Percentiles rank a stretch among this genome's conserved stretches.
These are phyloP conservation scores for Arthonia radiata DNA, from an alignment of 495 filamentous ascomycete species.

Conservation along the genomic window DNA sequence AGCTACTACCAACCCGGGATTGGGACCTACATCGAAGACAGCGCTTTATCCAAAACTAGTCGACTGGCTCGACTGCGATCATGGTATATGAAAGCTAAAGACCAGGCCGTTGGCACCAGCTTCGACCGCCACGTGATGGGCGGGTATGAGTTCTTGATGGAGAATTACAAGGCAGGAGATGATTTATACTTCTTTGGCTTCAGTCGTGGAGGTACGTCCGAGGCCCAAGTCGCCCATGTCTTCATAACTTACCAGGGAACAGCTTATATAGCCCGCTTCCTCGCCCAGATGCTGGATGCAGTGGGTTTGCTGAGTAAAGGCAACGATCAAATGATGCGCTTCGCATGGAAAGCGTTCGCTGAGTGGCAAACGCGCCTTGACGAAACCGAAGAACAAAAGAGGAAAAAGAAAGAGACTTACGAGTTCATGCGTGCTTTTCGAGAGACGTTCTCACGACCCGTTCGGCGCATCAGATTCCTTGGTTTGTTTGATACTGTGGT, in stretches of 20 bases:
- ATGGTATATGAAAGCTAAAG: slow-evolving; percentile 62
- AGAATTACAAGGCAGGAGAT: slow-evolving; percentile 56
- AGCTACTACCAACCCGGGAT: slow-evolving; percentile 38
- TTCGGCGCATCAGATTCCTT: slow-evolving; percentile 43
- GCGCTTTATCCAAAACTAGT: slow-evolving; percentile 38
- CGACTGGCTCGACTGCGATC: slow-evolving; percentile 38
- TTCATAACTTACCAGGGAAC: no score
- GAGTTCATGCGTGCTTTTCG: slow-evolving; percentile 61
- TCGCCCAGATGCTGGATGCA: slow-evolving; percentile 71
- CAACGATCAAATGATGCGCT: slow-evolving; percentile 69
- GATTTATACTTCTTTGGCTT: slow-evolving; percentile 71
- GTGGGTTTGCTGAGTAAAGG: slow-evolving; percentile 55
- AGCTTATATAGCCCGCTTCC: slow-evolving; percentile 71
- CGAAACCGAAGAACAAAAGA: slow-evolving; percentile 26
- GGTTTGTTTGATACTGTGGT: slow-evolving; percentile 53
- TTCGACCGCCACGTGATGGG: slow-evolving; percentile 69
- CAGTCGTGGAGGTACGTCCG: slow-evolving; percentile 53
- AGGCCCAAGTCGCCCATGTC: no score
- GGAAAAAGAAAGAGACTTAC: slow-evolving; percentile 41
- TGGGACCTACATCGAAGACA: slow-evolving; percentile 55
- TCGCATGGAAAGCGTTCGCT: slow-evolving; percentile 74
- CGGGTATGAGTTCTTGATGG: slow-evolving; percentile 74
- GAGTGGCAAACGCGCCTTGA: slow-evolving; percentile 54
- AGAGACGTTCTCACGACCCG: slow-evolving; percentile 60
- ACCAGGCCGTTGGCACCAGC: slow-evolving; percentile 50